These are phyloP conservation scores for Trichoderma hamatum DNA, from an alignment of 2,329 filamentous ascomycete genomes.

Conservation along the genomic window DNA sequence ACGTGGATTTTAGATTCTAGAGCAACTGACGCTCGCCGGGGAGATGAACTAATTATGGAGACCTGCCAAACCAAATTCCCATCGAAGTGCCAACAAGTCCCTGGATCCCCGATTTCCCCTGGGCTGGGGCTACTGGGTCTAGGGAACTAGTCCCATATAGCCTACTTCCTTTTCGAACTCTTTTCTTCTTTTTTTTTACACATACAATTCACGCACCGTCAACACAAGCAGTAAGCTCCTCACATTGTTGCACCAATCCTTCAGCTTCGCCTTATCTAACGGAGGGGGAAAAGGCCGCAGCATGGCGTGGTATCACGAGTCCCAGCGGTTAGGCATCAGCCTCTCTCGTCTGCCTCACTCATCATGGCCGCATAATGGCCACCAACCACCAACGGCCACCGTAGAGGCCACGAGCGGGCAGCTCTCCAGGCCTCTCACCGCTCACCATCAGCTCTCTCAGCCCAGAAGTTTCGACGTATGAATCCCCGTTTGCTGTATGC, in stretches of 20 bases:
- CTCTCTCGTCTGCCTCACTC: not conserved
- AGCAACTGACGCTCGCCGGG: too few species aligned
- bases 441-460: not conserved
- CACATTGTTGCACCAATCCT: not conserved
- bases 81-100: not conserved
- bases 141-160: too few species aligned
- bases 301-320: not conserved
- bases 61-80: not conserved
- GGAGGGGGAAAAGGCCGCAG: not conserved
- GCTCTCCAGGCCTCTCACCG: not conserved
- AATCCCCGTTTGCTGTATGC: constrained; percentile 1
- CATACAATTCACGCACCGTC: not conserved
- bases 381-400: not conserved
- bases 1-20: not conserved
- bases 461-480: not conserved
- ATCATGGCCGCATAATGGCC: not conserved
- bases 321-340: not conserved
- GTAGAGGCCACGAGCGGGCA: not conserved
- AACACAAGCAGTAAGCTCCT: not conserved
- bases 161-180: too few species aligned
- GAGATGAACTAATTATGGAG: not conserved
- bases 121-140: too few species aligned
- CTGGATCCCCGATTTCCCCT: not conserved
- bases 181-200: not conserved
- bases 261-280: not conserved